Base-by-base conservation (phyloP, 768 basidiomycete species). In the Piloderma croceum region DNA sequence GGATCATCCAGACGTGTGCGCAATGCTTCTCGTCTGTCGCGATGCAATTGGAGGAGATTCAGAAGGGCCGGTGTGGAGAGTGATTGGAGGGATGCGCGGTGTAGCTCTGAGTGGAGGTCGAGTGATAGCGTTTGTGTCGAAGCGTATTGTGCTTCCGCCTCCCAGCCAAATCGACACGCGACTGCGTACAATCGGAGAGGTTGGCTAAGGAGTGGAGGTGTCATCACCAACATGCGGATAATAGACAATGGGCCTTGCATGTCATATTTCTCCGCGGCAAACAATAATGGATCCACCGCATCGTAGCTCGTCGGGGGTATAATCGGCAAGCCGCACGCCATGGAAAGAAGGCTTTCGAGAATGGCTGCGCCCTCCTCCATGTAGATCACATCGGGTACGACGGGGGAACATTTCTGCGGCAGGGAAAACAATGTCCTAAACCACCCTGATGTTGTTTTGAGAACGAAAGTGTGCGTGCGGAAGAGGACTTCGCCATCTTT, bases 261-360 rank as follows among this genome's bases (percentile, higher is more conserved):
- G 24, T 82, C 81, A 54, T 83, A 83, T 51, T 81, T 81, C 51
- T 83, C 79, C 1, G 79, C 74, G 0, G 78, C 77, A 39, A 70
- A 77, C 10, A 83, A 59, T n/a, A 83, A 50, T 3, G 67, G 57
- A 40, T 83, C 80, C 38, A 83, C 59, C 23, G 58, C 44, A 47
- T 80, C 78, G 52, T 73, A 76, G 1, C 73, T 71, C 25, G 63
- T 61, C 19, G 79, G 58, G 3, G 60, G 55, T 11, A 69, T 61
- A 12, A 83, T 66, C 0, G 76, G 64, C 9, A 80, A 64, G 7
- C 81, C 81, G 36, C 74, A 79, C 18, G 76, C 65, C 74, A 83
- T 79, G 45, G 72, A 72, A 3, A 83, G 63, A 3, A 83, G 58
- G 7, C 65, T 58, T 50, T 79, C 77, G 21, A 83, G 69, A 1